These are phyloP conservation scores for Kokia cookei DNA, from an alignment of 441 rosid species.

Conservation along the genomic window DNA sequence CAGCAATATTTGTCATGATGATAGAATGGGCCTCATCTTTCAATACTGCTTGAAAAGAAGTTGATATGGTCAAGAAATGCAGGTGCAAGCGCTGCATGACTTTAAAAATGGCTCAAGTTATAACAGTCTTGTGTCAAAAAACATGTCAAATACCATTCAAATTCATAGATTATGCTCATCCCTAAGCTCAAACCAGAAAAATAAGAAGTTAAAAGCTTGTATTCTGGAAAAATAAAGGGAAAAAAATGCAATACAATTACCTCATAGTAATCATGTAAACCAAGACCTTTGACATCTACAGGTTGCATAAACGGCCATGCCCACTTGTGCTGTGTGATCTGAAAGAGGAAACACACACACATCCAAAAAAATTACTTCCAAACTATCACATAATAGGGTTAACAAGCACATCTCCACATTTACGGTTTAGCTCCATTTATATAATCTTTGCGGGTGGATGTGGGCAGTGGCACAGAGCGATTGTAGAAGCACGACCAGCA, in stretches of 20 bases:
- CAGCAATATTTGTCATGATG: neutral
- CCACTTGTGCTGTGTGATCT: slow-evolving; percentile 85
- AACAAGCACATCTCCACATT: neutral
- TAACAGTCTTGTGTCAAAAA: neutral
- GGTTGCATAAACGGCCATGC: slow-evolving; percentile 95
- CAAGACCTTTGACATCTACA: slow-evolving; percentile 87
- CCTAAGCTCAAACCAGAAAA: neutral
- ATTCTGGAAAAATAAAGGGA: neutral
- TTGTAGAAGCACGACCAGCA: neutral
- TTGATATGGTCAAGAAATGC: neutral
- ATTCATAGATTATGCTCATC: neutral
- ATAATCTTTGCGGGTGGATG: neutral
- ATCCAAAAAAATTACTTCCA: neutral
- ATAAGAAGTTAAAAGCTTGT: neutral
- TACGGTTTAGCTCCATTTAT: neutral
- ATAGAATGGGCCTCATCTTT: neutral
- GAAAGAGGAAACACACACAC: slow-evolving; percentile 3
- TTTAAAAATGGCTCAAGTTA: neutral
- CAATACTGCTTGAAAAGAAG: neutral
- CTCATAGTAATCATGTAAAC: slow-evolving; percentile 71
- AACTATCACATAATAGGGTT: neutral
- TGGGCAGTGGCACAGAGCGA: neutral
- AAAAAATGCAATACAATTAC: slow-evolving; percentile 20
- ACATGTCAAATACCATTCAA: neutral
- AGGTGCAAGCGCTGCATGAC: neutral